Conservation (phyloP, 2,329 filamentous ascomycete species). For the Calonectria fujianensis region DNA sequence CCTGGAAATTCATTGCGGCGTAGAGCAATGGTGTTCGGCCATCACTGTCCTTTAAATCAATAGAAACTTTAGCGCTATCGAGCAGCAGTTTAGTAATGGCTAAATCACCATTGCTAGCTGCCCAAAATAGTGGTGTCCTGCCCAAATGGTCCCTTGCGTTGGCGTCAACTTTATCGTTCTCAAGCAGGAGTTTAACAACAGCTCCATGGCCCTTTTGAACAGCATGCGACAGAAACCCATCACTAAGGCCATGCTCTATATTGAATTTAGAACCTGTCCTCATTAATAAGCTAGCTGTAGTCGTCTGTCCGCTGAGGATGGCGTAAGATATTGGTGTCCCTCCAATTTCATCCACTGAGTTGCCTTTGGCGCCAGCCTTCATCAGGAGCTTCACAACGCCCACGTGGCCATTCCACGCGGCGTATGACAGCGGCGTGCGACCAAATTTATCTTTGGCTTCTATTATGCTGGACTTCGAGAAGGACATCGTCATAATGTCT, state of each 20-base stretch:
- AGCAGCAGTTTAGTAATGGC: neutral
- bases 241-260: neutral
- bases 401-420: slow-evolving; percentile 33
- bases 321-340: slow-evolving; percentile 35
- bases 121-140: neutral
- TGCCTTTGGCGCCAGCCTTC: slow-evolving; percentile 17
- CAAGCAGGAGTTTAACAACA: neutral
- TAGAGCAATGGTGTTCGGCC: neutral
- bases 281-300: neutral
- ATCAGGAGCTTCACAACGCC: slow-evolving; percentile 32
- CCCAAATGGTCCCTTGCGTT: neutral
- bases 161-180: neutral
- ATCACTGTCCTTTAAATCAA: neutral
- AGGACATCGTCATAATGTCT: neutral
- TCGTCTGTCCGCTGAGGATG: slow-evolving; percentile 13
- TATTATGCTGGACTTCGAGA: slow-evolving; percentile 30
- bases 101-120: neutral
- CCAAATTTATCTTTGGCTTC: slow-evolving; percentile 15
- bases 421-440: slow-evolving; percentile 27
- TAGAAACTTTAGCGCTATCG: neutral
- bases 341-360: slow-evolving; percentile 25
- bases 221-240: neutral
- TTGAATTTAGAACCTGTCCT: neutral
- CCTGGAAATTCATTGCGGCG: slow-evolving; percentile 1
- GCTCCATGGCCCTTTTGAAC: neutral